These are phyloP conservation scores for Dorcoceras hygrometricum DNA, from an alignment of 257 asterid species.

Conservation along the genomic window DNA sequence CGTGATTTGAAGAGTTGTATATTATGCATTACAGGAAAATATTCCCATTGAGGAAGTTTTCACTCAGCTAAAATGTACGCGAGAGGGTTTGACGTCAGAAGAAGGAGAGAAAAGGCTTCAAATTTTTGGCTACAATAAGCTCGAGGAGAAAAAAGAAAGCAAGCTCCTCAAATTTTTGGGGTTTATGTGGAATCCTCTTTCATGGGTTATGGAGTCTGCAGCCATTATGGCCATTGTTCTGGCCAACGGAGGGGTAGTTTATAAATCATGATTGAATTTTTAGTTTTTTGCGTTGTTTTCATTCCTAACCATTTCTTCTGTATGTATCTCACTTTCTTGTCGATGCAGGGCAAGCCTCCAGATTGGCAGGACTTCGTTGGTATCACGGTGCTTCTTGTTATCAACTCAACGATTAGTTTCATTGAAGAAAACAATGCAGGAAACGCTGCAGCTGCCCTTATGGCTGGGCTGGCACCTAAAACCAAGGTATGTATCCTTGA, in stretches of 20 bases:
- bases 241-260: conserved; percentile 73
- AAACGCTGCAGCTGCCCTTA: conserved; percentile 88
- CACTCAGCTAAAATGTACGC: conserved; percentile 39
- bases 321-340: background rate
- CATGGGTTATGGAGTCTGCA: conserved; percentile 55
- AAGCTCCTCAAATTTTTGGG: conserved; percentile 48
- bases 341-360: conserved; percentile 60
- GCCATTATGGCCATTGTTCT: conserved; percentile 54
- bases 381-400: conserved; percentile 54
- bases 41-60: conserved; percentile 48
- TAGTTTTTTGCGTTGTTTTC: background rate
- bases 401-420: conserved; percentile 82
- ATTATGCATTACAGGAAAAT: conserved; percentile 28
- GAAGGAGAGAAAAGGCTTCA: conserved; percentile 42
- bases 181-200: conserved; percentile 56
- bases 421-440: conserved; percentile 85
- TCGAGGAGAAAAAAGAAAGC: conserved; percentile 53
- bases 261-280: background rate
- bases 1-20: background rate
- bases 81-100: conserved; percentile 39
- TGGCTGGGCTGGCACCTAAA: conserved; percentile 95
- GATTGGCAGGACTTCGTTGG: conserved; percentile 88
- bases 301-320: background rate
- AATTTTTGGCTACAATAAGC: conserved; percentile 42
- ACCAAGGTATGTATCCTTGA: conserved; percentile 59